Conservation (phyloP, 2,329 filamentous ascomycete species). For the Trichophyton benhamiae region DNA sequence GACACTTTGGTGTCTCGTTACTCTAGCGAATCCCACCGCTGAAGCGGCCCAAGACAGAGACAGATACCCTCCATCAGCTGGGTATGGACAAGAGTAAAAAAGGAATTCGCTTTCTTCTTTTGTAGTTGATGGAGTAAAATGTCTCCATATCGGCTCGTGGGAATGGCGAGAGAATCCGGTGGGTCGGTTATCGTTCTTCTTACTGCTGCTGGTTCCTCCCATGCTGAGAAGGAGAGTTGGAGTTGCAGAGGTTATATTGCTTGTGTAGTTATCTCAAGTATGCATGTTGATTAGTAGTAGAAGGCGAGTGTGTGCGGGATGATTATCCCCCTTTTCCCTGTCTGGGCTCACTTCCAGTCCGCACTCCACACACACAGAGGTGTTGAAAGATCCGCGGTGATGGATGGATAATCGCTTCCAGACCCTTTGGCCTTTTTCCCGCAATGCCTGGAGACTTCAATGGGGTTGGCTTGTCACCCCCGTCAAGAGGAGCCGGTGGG, state of each 20-base stretch:
- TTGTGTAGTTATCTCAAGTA: too few relatives aligned
- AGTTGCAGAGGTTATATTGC: too few relatives aligned
- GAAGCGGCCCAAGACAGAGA: constrained; percentile 17
- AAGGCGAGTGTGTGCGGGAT: background rate
- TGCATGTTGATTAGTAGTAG: background rate
- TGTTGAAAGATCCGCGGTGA: background rate
- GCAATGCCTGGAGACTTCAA: background rate
- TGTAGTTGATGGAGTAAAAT: background rate
- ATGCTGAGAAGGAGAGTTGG: too few relatives aligned
- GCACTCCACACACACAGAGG: background rate
- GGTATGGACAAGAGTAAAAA: background rate
- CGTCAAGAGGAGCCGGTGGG: constrained; percentile 1
- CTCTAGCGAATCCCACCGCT: constrained; percentile 14
- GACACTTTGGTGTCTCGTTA: constrained; percentile 10
- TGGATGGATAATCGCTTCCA: background rate
- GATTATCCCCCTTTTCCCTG: background rate
- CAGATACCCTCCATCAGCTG: constrained; percentile 16
- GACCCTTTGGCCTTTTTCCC: background rate
- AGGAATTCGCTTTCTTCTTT: background rate
- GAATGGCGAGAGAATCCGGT: background rate
- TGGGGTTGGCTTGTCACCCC: background rate
- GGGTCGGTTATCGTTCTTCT: background rate
- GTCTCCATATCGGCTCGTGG: background rate
- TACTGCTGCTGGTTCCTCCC: too few relatives aligned
- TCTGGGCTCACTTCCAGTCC: background rate